Evolutionary conservation across 257 asterid species (phyloP), one percentile per base, ranked within the genome.

Genomic region (Solanum sparsipilum): DNA sequence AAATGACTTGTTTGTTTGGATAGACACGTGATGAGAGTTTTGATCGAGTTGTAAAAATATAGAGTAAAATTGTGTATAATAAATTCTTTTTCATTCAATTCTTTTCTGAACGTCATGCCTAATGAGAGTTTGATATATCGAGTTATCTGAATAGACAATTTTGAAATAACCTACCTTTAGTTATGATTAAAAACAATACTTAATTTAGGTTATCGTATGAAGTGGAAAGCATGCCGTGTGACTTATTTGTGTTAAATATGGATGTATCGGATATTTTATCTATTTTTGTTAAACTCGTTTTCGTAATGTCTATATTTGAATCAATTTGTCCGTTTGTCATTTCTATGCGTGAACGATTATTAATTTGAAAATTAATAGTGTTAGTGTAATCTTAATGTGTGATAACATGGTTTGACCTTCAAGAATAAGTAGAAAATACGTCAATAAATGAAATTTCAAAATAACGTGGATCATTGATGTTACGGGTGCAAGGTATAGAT

Each of bases 41-140:
- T 68, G 2, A 29, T 13, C 7, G 35, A 68, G 9, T 13, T 68
- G 11, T 68, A 6, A 25, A 67, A 67, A 12, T 25, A 25, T 9
- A 67, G 2, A 25, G 4, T 25, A 67, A 67, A 6, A 67, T 5
- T 5, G 6, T 2, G 9, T 67, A 12, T 11, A 65, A 5, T 25
- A 67, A 12, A 27, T 13, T 0, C 4, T 65, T 46, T n/a, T 2
- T 65, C 6, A n/a, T 65, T 65, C 18, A 3, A 65, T 25, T 7
- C 0, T 67, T n/a, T n/a, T 65, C 1, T 12, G 1, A 25, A 5
- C 4, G 0, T 10, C 12, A 5, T 67, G 32, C 0, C 7, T 25
- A 67, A 13, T 11, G 8, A 67, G 15, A 65, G 8, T 11, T 65
- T 65, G 4, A 11, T n/a, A 11, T 2, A n/a, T 65, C 4, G 8